Evolutionary conservation across 192 early-diverging fungal genomes (phyloP), one percentile per base, ranked within the genome.

Genomic region (Coemansia biformis): DNA sequence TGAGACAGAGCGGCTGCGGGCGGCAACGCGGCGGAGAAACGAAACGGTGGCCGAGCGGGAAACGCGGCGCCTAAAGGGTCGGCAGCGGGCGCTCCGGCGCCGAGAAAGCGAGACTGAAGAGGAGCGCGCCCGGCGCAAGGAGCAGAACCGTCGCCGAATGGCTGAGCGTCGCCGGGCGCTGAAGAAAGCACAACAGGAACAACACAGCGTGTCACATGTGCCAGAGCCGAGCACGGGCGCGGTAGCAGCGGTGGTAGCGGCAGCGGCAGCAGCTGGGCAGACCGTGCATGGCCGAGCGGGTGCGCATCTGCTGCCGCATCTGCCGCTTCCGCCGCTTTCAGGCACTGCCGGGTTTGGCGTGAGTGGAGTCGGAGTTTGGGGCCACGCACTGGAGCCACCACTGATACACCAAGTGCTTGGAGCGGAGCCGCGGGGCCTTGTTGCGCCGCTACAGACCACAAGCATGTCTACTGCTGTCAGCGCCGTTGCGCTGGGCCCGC

Each of bases 111-210:
- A 70, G 32, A 63, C 67, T 0, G 46, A 46, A 13, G 46, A 63
- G 17, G 67, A 70, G 38, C 55, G 51, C 8, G 35, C 12, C 1
- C 30, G 36, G 2, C 32, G 67, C 2, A 29, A 42, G 12, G 67
- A 63, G 7, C 18, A 22, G 9, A 70, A 70, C 34, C 39, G 67
- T 12, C 5, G 53, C 2, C 46, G 60, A 17, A 70, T 70, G 67
- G 67, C 67, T 0, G 44, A 48, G 33, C 46, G 46, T 0, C 39
- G 53, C 1, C 45, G 46, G 9, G 35, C 18, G 29, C 22, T 32
- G 33, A 47, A 35, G 17, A 21, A 10, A 12, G 23, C 38, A 15
- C 24, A 6, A 26, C n/a, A n/a, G n/a, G n/a, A n/a, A n/a, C n/a
- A n/a, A n/a, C n/a, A n/a, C n/a, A n/a, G n/a, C n/a, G n/a, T n/a